Evolutionary conservation across 805 yeast genomes (phyloP).

Genomic region (Myxozyma geophila): DNA sequence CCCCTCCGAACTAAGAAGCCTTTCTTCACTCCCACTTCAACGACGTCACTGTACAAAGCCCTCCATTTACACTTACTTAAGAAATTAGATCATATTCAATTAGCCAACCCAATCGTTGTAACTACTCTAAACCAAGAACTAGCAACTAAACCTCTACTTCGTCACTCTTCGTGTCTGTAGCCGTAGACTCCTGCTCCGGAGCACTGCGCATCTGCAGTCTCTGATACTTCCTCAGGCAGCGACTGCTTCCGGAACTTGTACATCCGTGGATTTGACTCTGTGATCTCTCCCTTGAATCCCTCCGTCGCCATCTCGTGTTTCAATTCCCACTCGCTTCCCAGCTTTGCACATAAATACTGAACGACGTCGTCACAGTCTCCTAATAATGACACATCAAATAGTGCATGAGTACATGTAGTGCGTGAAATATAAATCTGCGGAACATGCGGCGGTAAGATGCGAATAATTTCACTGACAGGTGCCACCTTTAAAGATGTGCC

Average conservation of each 20-base stretch:
- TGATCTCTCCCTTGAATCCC: constrained; percentile 23
- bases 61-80: no score
- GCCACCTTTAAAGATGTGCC: constrained; percentile 93
- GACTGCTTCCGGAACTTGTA: constrained; percentile 14
- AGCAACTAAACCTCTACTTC: no score
- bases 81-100: no score
- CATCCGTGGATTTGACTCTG: constrained; percentile 17
- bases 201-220: not conserved
- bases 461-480: constrained; percentile 88
- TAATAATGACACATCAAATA: constrained; percentile 74
- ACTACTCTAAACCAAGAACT: no score
- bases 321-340: constrained; percentile 63
- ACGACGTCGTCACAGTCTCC: constrained; percentile 85
- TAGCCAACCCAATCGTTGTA: no score
- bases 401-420: constrained; percentile 74
- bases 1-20: no score
- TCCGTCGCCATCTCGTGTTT: constrained; percentile 33
- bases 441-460: constrained; percentile 66
- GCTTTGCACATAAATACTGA: constrained; percentile 59
- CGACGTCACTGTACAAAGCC: no score
- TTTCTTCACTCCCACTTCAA: no score
- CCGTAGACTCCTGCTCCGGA: not conserved
- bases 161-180: not conserved
- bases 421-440: constrained; percentile 83
- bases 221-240: not conserved